A percentile compares a stretch with the other conserved stretches of the same genome.
These are phyloP conservation scores for Suhomyces vadensis DNA, from an alignment of 805 yeast genomes.

Conservation along the genomic window DNA sequence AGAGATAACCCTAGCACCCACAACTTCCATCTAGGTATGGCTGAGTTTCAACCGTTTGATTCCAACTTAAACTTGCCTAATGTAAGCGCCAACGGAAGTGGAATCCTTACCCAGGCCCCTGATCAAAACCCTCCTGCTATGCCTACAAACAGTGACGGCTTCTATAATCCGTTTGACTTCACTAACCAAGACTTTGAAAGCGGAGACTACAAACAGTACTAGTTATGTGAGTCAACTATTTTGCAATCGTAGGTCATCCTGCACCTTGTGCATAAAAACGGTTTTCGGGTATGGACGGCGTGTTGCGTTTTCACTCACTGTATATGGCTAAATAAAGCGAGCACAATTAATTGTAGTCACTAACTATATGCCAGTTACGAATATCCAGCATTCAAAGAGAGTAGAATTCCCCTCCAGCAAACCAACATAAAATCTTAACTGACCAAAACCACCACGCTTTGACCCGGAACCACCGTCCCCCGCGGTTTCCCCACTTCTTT, in stretches of 20 bases:
- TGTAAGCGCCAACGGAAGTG: background rate
- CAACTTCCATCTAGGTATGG: constrained; percentile 13
- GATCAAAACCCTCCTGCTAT: background rate
- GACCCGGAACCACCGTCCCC: too few relatives aligned
- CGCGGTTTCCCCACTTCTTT: background rate
- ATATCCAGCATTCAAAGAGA: too few relatives aligned
- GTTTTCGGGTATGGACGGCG: background rate
- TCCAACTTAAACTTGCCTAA: constrained; percentile 5
- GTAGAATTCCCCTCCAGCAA: too few relatives aligned
- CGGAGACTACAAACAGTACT: constrained; percentile 1
- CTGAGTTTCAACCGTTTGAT: constrained; percentile 18
- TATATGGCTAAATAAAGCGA: background rate
- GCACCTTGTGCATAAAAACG: constrained; percentile 1
- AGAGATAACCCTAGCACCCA: constrained; percentile 16
- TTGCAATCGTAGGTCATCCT: too few relatives aligned
- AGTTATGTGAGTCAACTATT: background rate
- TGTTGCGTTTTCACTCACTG: background rate
- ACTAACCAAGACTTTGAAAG: background rate
- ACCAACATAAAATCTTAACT: too few relatives aligned
- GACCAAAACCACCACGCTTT: too few relatives aligned
- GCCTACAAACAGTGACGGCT: background rate
- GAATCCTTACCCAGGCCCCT: background rate
- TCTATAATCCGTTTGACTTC: background rate
- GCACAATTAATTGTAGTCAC: background rate
- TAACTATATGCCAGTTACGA: too few relatives aligned